These are phyloP conservation scores for Amylocarpus encephaloides DNA, from an alignment of 2,329 filamentous ascomycete species.

Conservation along the genomic window DNA sequence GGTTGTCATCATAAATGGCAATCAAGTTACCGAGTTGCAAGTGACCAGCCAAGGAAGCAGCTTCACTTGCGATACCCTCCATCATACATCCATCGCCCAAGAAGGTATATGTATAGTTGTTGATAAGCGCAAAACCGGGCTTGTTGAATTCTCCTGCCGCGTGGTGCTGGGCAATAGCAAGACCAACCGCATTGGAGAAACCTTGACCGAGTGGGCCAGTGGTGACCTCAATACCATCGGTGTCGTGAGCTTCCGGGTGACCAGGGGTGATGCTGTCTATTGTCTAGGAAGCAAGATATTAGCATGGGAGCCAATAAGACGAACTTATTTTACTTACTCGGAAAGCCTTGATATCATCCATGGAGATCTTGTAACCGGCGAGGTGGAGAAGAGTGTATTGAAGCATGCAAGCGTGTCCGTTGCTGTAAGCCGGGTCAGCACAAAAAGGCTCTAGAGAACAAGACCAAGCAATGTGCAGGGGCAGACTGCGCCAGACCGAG, in stretches of 20 bases:
- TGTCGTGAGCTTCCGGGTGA: constrained; percentile 95
- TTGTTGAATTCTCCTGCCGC: constrained; percentile 92
- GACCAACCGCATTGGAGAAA: constrained; percentile 94
- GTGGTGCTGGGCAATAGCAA: constrained; percentile 94
- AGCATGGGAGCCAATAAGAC: constrained; percentile 4
- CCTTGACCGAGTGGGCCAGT: constrained; percentile 97
- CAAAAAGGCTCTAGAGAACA: background rate
- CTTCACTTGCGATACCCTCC: constrained; percentile 95
- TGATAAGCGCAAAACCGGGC: constrained; percentile 80
- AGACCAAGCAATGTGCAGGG: too few species aligned
- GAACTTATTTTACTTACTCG: constrained; percentile 55
- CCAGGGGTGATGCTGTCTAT: constrained; percentile 78
- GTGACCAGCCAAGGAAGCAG: constrained; percentile 87
- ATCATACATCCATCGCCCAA: constrained; percentile 97
- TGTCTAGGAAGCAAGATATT: constrained; percentile 30
- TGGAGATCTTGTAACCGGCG: constrained; percentile 78
- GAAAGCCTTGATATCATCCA: constrained; percentile 95
- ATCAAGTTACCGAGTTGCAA: constrained; percentile 97
- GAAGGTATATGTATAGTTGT: constrained; percentile 97
- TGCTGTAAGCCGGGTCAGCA: constrained; percentile 47
- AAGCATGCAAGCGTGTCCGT: constrained; percentile 99
- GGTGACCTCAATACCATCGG: constrained; percentile 94
- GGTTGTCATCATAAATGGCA: constrained; percentile 96
- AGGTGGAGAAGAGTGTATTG: constrained; percentile 98
- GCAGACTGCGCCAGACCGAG: too few species aligned